Evolutionary conservation across 495 filamentous ascomycete genomes (phyloP), one percentile per base, ranked within the genome.

Genomic region (Trichoderma erinaceum): DNA sequence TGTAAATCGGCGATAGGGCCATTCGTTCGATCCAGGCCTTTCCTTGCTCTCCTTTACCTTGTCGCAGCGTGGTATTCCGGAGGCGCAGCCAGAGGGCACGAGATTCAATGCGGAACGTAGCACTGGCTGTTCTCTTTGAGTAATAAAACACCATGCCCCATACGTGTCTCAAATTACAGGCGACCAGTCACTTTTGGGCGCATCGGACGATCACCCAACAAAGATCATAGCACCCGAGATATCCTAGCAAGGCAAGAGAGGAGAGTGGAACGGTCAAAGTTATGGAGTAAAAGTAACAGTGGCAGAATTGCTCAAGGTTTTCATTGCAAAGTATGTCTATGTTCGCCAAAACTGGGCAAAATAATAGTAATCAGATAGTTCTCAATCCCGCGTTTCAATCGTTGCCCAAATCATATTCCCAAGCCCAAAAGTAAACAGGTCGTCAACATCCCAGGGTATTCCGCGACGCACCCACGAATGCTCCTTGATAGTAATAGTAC

Each of bases 181-280:
- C 56, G 56, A 61, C 56, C 27, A 13, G 56, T 61, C 56, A 61
- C 12, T 61, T 61, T 32, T 48, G 3, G 7, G 56, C 56, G 23
- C 56, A 61, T 61, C 56, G 56, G 56, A 61, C 56, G 56, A 61
- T 61, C 56, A 61, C 56, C 56, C 56, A 61, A 61, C 56, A 56
- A 61, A 61, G 56, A 61, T 61, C 56, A 61, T 10, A 61, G 56
- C 56, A 61, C 56, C 23, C 27, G 15, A 21, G 4, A 56, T 21
- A 11, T 3, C 10, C 15, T 25, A 56, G 18, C 27, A 32, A 61
- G 56, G 27, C 6, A 61, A 61, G 25, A 29, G 12, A 13, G 27
- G 52, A 12, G 10, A 29, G 27, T 29, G 25, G n/a, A 21, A n/a
- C 8, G n/a, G 29, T 29, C 29, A 29, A 29, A 38, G 35, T 38